Evolutionary conservation across 73 alveolate genomes (phyloP).

Genomic region (Breviolum minutum): DNA sequence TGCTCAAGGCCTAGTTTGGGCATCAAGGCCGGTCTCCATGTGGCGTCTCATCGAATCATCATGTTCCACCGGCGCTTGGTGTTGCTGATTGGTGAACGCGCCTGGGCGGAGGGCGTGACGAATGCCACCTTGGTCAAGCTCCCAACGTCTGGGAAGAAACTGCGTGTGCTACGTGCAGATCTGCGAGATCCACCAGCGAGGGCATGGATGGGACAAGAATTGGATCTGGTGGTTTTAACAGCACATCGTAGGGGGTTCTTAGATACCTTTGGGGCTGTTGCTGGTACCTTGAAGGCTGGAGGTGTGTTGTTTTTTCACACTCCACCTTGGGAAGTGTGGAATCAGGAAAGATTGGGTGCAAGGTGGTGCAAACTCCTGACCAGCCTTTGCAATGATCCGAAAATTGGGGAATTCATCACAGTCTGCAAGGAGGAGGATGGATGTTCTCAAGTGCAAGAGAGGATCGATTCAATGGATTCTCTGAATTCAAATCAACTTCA

Average conservation of each 20-base stretch:
- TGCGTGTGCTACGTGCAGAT: constrained; percentile 50
- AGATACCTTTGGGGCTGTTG: constrained; percentile 66
- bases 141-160: neutral
- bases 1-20: neutral
- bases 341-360: constrained; percentile 48
- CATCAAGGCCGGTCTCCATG: neutral
- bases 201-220: constrained; percentile 85
- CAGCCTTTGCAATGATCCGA: neutral
- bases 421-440: constrained; percentile 16
- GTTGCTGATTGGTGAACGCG: constrained; percentile 7
- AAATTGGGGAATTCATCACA: neutral
- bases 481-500: neutral
- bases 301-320: constrained; percentile 62
- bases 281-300: constrained; percentile 52
- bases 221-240: constrained; percentile 45
- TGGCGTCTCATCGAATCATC: neutral
- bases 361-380: constrained; percentile 55
- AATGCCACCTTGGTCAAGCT: neutral
- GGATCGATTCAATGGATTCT: neutral
- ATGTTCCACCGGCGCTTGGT: constrained; percentile 67
- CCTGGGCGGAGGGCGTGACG: constrained; percentile 57
- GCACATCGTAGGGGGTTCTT: constrained; percentile 66
- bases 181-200: constrained; percentile 52
- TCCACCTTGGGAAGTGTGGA: constrained; percentile 32
- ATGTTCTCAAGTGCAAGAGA: neutral